Evolutionary conservation across 257 asterid species (phyloP), one percentile per base, ranked within the genome.

Genomic region (Jacaranda mimosifolia): DNA sequence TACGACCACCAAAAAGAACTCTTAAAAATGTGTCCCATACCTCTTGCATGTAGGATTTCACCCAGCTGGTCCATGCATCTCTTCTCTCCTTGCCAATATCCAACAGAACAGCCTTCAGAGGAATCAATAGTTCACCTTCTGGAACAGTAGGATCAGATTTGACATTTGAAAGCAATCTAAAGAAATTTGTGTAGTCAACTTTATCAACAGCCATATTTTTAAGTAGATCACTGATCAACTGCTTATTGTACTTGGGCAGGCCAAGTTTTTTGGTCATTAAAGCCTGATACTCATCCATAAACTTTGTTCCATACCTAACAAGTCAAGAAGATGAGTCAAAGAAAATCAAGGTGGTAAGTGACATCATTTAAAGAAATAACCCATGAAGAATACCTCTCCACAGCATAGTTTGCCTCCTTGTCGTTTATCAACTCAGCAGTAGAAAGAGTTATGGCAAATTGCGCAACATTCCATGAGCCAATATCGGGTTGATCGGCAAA

Each of bases 41-140:
- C 99, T 96, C 98, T 78, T 90, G 88, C 57, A 86, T 81, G 80
- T 96, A 96, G 69, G 92, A 84, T 71, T 89, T 88, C 73, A 96
- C 86, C 99, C 99, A 96, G 84, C 83, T 88, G 75, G 89, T 85
- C 99, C 99, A 96, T 57, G 98, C 98, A 80, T 89, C 97, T 81
- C 87, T 93, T 49, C 98, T 93, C 79, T 96, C 99, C 84, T 87
- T 85, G 46, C 99, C 98, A 18, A 96, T 93, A 79, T 93, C 98
- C 89, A 91, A 78, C 32, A 91, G 82, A 65, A 80, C 95, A 75
- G 91, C 89, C 82, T 91, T 91, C 72, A 91, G 70, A 53, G 97
- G 97, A 82, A 82, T 59, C 79, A 89, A 77, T 72, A 89, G 72
- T 80, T 87, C 89, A 21, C 85, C 86, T 69, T 84, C 89, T 32